phyloP scores from a whole-genome alignment of 345 rosid genomes.

The Aurinia saxatilis region DNA sequence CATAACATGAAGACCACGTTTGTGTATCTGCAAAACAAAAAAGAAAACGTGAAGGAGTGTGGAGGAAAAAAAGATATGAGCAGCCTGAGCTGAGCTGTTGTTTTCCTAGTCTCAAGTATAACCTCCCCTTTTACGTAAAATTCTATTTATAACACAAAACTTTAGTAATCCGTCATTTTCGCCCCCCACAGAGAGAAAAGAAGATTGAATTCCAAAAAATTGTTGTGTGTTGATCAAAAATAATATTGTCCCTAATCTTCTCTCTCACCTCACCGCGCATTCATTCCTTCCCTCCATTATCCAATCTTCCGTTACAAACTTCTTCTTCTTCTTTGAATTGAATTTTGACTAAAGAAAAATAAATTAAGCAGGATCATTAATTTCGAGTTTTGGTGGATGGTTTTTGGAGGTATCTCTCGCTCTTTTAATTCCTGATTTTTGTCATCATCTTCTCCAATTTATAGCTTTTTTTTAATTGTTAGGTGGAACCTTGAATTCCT shows the following conservation, averaged over 20 bases:
- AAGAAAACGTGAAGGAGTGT: slow-evolving; percentile 8
- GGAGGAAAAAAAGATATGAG: not conserved
- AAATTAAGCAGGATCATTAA: not conserved
- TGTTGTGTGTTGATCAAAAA: not conserved
- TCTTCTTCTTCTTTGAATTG: not conserved
- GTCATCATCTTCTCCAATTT: slow-evolving; percentile 3
- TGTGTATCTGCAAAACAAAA: not conserved
- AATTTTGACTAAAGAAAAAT: not conserved
- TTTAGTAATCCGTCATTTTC: slow-evolving; percentile 20
- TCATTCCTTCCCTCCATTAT: slow-evolving; percentile 28
- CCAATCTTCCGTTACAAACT: slow-evolving; percentile 31
- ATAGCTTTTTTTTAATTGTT: not conserved
- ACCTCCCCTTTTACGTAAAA: slow-evolving; percentile 28
- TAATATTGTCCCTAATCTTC: slow-evolving; percentile 3
- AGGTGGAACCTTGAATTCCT: slow-evolving; percentile 10
- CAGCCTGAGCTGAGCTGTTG: slow-evolving; percentile 21
- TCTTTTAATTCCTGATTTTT: not conserved
- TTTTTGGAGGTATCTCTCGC: slow-evolving; percentile 9
- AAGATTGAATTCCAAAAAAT: slow-evolving; percentile 12
- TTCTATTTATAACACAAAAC: slow-evolving; percentile 28
- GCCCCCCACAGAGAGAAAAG: slow-evolving; percentile 2
- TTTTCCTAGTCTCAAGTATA: slow-evolving; percentile 25
- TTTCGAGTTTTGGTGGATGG: slow-evolving; percentile 4
- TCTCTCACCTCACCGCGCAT: slow-evolving; percentile 20
- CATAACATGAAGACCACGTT: slow-evolving; percentile 17